Percentiles rank a stretch among this genome's conserved stretches.
These are phyloP conservation scores for Sporobolomyces pararoseus DNA, from an alignment of 768 basidiomycete genomes.

Conservation along the genomic window DNA sequence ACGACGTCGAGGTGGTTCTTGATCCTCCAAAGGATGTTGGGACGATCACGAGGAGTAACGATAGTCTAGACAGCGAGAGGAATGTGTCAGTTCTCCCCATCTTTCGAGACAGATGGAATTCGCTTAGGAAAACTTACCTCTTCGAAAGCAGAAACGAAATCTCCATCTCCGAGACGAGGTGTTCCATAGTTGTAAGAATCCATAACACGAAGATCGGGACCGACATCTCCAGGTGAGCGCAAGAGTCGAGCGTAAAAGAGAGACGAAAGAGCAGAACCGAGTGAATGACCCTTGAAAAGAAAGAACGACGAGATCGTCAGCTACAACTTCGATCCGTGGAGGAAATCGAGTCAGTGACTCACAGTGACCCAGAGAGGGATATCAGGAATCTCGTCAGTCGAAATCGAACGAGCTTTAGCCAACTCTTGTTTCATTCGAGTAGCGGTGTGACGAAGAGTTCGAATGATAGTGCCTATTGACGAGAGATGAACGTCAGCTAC, in stretches of 20 bases:
- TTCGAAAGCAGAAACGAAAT: slow-evolving; percentile 23
- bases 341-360: background rate
- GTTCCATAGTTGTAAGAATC: slow-evolving; percentile 27
- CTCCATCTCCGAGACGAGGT: slow-evolving; percentile 29
- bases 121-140: slow-evolving; percentile 1
- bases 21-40: slow-evolving; percentile 33
- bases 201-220: background rate
- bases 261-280: slow-evolving; percentile 24
- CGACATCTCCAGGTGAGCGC: slow-evolving; percentile 23
- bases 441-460: slow-evolving; percentile 23
- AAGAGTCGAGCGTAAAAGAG: slow-evolving; percentile 32
- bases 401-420: background rate
- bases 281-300: slow-evolving; percentile 21
- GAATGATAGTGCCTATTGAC: slow-evolving; percentile 19
- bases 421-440: slow-evolving; percentile 14
- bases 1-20: slow-evolving; percentile 30
- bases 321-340: no score
- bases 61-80: background rate
- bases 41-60: slow-evolving; percentile 26
- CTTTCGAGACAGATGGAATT: no score
- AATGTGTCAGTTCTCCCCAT: background rate
- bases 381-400: background rate
- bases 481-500: background rate
- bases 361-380: slow-evolving; percentile 31
- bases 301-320: no score